A percentile compares a stretch with the other conserved stretches of the same genome.
Evolutionary conservation across 2,329 filamentous ascomycete species (phyloP).

Genomic region (Aspergillus calidoustus): DNA sequence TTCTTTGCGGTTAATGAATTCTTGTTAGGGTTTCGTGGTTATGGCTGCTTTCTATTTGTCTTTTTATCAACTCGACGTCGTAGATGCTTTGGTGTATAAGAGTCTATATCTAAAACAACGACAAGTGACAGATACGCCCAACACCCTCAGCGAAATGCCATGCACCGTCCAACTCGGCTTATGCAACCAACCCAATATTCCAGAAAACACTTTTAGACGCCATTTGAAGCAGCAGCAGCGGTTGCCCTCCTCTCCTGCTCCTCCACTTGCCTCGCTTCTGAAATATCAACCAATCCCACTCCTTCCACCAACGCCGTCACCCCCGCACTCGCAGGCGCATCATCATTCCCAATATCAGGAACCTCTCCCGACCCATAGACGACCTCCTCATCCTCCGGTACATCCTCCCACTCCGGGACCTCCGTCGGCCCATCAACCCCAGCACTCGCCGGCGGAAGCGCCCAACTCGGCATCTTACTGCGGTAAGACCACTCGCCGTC

Average conservation of each 20-base stretch:
- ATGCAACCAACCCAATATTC: neutral
- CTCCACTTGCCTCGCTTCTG: constrained; percentile 23
- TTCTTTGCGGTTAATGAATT: neutral
- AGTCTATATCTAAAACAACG: neutral
- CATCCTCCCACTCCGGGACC: constrained; percentile 56
- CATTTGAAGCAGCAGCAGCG: constrained; percentile 4
- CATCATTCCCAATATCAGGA: constrained; percentile 25
- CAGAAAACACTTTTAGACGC: neutral
- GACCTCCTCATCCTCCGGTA: constrained; percentile 42
- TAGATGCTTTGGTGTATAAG: neutral
- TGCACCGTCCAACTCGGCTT: neutral
- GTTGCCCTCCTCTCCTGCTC: constrained; percentile 2
- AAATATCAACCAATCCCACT: constrained; percentile 42
- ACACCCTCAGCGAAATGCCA: neutral
- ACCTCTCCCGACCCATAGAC: constrained; percentile 43
- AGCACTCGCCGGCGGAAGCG: constrained; percentile 67
- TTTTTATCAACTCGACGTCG: neutral
- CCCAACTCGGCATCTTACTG: constrained; percentile 84
- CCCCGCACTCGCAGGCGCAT: constrained; percentile 25
- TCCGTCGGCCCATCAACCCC: constrained; percentile 73
- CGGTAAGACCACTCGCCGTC: constrained; percentile 85
- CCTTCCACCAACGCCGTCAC: constrained; percentile 39
- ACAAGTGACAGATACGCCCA: neutral
- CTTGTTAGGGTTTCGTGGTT: neutral
- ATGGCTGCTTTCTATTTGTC: neutral